phyloP scores from a whole-genome alignment of 1,284 basidiomycete genomes.

The Sporisorium reilianum region DNA sequence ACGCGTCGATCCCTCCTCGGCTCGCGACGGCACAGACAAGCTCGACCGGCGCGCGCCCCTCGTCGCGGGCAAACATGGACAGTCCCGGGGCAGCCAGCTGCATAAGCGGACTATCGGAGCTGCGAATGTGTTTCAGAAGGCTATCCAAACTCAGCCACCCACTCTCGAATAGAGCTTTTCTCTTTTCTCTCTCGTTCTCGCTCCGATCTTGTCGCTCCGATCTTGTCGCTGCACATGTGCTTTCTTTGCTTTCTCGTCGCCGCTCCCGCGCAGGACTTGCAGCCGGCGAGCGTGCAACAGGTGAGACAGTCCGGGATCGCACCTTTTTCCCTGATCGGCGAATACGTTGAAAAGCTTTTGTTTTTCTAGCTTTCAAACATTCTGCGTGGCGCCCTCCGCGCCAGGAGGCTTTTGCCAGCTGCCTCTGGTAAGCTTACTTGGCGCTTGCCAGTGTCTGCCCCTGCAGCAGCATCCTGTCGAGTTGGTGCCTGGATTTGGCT shows the following conservation, averaged over 20 bases:
- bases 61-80: neutral
- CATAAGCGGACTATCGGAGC: neutral
- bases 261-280: neutral
- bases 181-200: neutral
- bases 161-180: neutral
- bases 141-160: too few species aligned
- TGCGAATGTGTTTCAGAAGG: neutral
- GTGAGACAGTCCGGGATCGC: neutral
- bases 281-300: neutral
- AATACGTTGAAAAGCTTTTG: constrained; percentile 1
- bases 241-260: neutral
- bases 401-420: too few species aligned
- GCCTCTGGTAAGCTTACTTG: neutral
- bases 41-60: too few species aligned
- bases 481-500: neutral
- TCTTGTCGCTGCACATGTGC: neutral
- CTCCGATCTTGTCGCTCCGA: neutral
- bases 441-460: neutral
- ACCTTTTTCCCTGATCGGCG: neutral
- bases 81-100: neutral
- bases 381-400: too few species aligned
- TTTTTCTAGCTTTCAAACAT: neutral
- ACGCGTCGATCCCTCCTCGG: too few species aligned
- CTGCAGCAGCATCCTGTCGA: neutral
- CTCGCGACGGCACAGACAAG: too few species aligned